Evolutionary conservation across 257 asterid genomes (phyloP).

Genomic region (Solanum sejunctum): DNA sequence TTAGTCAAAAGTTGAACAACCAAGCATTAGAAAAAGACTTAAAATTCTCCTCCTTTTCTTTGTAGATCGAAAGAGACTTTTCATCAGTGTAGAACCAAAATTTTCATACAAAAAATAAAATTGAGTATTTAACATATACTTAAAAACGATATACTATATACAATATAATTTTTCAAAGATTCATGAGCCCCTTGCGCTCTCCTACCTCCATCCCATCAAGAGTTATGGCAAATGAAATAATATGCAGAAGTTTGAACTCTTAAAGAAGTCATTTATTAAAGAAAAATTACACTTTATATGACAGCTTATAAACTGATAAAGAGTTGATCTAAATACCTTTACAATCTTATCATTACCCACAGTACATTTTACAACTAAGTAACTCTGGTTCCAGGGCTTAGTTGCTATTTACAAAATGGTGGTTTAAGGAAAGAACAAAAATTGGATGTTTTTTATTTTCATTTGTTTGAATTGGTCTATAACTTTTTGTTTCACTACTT

Average conservation of each 20-base stretch:
- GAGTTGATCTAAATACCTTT: constrained; percentile 14
- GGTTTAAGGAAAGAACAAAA: constrained; percentile 24
- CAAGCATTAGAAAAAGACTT: background rate
- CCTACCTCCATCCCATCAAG: background rate
- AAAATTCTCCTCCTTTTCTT: background rate
- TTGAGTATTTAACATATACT: too few species aligned
- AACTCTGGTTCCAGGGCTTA: constrained; percentile 24
- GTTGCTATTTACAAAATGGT: constrained; percentile 17
- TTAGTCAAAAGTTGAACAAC: background rate
- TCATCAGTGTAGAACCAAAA: background rate
- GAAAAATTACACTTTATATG: constrained; percentile 6
- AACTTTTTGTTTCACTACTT: constrained; percentile 10
- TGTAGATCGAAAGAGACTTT: background rate
- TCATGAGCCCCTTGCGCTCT: background rate
- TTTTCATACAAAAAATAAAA: background rate
- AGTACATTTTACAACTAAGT: constrained; percentile 21
- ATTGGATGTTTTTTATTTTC: constrained; percentile 10
- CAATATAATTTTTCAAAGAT: background rate
- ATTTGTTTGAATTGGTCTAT: constrained; percentile 4
- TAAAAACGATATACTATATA: background rate
- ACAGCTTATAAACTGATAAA: constrained; percentile 1
- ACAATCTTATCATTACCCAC: constrained; percentile 10
- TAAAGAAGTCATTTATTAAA: constrained; percentile 8
- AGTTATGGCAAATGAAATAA: background rate
- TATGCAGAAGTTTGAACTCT: background rate